Evolutionary conservation across 768 basidiomycete species (phyloP).

Genomic region (Pluteus cervinus): DNA sequence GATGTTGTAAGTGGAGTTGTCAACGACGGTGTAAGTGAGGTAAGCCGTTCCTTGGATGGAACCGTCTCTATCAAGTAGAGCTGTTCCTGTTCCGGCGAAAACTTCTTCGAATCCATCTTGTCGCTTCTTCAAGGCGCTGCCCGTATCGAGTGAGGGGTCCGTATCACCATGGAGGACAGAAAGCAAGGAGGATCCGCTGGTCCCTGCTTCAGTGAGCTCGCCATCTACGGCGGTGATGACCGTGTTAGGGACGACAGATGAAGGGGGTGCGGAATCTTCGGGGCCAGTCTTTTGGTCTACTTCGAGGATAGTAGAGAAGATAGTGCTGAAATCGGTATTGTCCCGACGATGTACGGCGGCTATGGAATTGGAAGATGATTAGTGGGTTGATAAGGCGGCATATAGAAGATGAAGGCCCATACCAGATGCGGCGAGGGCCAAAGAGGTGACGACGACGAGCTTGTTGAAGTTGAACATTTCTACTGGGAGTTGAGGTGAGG

Average conservation of each 20-base stretch:
- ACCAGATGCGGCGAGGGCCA: too few relatives aligned
- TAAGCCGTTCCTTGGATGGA: constrained; percentile 45
- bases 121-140: constrained; percentile 10
- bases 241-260: constrained; percentile 3
- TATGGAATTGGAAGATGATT: too few relatives aligned
- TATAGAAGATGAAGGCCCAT: too few relatives aligned
- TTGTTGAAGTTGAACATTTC: too few relatives aligned
- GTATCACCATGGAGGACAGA: neutral
- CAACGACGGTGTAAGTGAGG: constrained; percentile 39
- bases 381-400: too few relatives aligned
- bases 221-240: constrained; percentile 3
- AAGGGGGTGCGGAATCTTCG: constrained; percentile 10
- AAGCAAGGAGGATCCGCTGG: constrained; percentile 1
- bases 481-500: too few relatives aligned
- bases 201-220: constrained; percentile 19
- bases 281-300: constrained; percentile 11
- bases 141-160: too few relatives aligned
- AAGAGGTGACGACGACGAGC: too few relatives aligned
- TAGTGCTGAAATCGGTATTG: constrained; percentile 10
- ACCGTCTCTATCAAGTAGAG: constrained; percentile 29
- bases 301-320: constrained; percentile 7
- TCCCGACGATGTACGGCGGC: too few relatives aligned
- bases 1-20: constrained; percentile 40
- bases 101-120: constrained; percentile 28
- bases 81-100: constrained; percentile 32